Percentiles rank a stretch among this genome's conserved stretches.
These are phyloP conservation scores for Exophiala oligosperma DNA, from an alignment of 2,329 filamentous ascomycete genomes.

Conservation along the genomic window DNA sequence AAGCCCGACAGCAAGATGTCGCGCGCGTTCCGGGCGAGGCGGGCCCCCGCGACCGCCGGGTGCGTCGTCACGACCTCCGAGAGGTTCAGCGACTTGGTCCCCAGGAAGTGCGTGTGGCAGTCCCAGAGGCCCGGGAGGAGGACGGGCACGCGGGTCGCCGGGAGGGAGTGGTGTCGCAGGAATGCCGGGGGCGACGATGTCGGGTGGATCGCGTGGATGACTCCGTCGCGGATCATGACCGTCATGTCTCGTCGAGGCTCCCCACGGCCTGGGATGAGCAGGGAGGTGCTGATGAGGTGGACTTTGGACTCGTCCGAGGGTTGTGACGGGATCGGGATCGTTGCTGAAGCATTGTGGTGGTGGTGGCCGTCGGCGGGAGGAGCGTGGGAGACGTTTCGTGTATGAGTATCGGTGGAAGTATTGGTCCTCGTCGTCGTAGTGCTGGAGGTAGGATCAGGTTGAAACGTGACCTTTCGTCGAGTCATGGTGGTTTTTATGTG, in stretches of 20 bases:
- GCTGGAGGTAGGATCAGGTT: background rate
- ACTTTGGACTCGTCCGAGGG: background rate
- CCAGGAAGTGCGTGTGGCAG: constrained; percentile 51
- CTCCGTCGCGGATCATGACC: constrained; percentile 41
- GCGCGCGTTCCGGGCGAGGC: constrained; percentile 43
- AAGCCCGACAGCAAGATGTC: constrained; percentile 50
- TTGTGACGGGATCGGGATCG: background rate
- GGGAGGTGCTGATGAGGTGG: constrained; percentile 30
- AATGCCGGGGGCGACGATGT: constrained; percentile 12
- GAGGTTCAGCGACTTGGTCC: constrained; percentile 31
- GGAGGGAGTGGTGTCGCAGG: background rate
- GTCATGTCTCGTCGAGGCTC: constrained; percentile 42
- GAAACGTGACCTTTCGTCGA: constrained; percentile 6
- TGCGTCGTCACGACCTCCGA: constrained; percentile 17
- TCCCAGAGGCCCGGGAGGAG: constrained; percentile 58
- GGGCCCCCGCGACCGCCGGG: constrained; percentile 40
- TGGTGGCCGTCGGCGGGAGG: background rate
- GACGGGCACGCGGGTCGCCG: constrained; percentile 39
- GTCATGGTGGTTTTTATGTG: constrained; percentile 10
- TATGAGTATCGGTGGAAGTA: background rate
- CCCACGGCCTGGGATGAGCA: constrained; percentile 52
- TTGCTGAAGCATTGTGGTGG: background rate
- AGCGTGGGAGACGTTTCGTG: background rate
- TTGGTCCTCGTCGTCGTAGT: background rate
- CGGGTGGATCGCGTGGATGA: constrained; percentile 37